These are phyloP conservation scores for Diplogelasinospora grovesii DNA, from an alignment of 495 filamentous ascomycete genomes.

Conservation along the genomic window DNA sequence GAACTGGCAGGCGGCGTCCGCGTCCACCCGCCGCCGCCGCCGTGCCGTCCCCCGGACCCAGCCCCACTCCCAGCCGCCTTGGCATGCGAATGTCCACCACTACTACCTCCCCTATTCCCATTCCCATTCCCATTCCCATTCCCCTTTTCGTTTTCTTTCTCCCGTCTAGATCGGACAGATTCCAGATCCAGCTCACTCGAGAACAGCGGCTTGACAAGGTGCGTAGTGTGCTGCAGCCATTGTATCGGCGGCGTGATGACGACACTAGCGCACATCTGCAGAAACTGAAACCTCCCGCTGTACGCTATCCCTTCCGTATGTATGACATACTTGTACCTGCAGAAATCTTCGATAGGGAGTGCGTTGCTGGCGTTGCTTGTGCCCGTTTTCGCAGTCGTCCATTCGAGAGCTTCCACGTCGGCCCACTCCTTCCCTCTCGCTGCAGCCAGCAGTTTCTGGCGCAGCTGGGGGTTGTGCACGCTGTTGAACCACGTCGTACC, in stretches of 20 bases:
- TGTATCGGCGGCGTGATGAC: constrained; percentile 41
- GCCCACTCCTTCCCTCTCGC: constrained; percentile 38
- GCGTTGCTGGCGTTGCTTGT: constrained; percentile 27
- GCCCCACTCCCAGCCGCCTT: not conserved
- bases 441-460: constrained; percentile 35
- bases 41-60: not conserved
- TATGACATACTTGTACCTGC: constrained; percentile 46
- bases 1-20: not conserved
- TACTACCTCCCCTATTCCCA: not conserved
- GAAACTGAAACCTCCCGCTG: constrained; percentile 48
- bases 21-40: no score
- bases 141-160: not conserved
- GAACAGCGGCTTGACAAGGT: constrained; percentile 38
- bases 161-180: not conserved
- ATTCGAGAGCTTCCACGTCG: constrained; percentile 42
- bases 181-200: constrained; percentile 22
- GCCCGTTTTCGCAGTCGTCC: constrained; percentile 11
- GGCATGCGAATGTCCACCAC: no score
- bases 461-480: constrained; percentile 32
- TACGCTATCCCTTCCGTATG: constrained; percentile 59
- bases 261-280: constrained; percentile 44
- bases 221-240: constrained; percentile 47
- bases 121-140: not conserved
- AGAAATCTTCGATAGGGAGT: constrained; percentile 24
- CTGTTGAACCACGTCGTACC: constrained; percentile 51